Evolutionary conservation across 345 rosid genomes (phyloP).

Genomic region (Nephelium lappaceum): DNA sequence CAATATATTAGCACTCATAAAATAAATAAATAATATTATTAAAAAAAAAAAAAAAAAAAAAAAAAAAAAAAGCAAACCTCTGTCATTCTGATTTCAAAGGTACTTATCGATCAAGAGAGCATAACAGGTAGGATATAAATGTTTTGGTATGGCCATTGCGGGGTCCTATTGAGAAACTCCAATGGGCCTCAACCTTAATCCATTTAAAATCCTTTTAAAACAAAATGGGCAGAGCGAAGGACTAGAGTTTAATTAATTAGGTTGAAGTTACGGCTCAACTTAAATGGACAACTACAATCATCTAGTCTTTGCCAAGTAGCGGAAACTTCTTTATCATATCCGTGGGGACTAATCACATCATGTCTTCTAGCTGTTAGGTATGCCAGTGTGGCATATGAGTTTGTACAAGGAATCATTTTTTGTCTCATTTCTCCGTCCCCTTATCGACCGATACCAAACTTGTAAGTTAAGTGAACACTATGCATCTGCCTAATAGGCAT

Average conservation of each 20-base stretch:
- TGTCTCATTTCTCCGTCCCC: slow-evolving; percentile 34
- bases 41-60: background rate
- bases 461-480: slow-evolving; percentile 38
- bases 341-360: slow-evolving; percentile 34
- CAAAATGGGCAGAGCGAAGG: background rate
- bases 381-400: slow-evolving; percentile 41
- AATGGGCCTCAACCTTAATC: background rate
- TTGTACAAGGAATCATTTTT: slow-evolving; percentile 35
- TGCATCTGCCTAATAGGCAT: slow-evolving; percentile 25
- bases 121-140: background rate
- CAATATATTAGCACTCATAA: background rate
- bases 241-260: too few species aligned
- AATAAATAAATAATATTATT: too few species aligned
- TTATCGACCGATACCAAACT: slow-evolving; percentile 48
- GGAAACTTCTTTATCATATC: background rate
- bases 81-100: background rate
- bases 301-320: slow-evolving; percentile 4
- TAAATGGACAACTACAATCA: background rate
- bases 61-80: background rate
- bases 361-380: slow-evolving; percentile 45
- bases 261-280: background rate
- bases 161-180: background rate
- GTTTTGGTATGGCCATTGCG: background rate
- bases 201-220: background rate
- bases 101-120: background rate